Percentiles rank a stretch among this genome's conserved stretches.
Evolutionary conservation across 192 early-diverging fungal genomes (phyloP).

Genomic region (Backusella mclennaniae): DNA sequence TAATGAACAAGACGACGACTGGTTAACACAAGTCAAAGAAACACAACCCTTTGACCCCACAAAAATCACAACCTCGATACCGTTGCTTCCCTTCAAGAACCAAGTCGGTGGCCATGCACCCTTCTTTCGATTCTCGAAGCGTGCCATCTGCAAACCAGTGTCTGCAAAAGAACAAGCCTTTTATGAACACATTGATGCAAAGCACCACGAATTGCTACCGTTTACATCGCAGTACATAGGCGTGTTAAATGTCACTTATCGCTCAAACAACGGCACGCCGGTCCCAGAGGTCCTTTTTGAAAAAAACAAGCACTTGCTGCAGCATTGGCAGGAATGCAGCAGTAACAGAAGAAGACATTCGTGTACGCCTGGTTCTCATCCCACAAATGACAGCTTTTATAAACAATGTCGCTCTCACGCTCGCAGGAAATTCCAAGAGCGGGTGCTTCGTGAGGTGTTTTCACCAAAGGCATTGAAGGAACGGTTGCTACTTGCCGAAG

Average conservation of each 20-base stretch:
- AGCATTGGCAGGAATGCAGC: conserved; percentile 45
- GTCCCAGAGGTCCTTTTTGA: conserved; percentile 82
- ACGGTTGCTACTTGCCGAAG: conserved; percentile 58
- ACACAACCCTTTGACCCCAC: conserved; percentile 30
- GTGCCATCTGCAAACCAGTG: conserved; percentile 94
- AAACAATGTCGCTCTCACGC: background rate
- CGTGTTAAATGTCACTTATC: conserved; percentile 91
- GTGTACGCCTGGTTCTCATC: background rate
- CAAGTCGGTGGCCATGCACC: conserved; percentile 95
- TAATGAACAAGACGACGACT: background rate
- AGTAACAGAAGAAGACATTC: conserved; percentile 21
- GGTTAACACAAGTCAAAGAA: conserved; percentile 1
- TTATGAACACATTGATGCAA: conserved; percentile 83
- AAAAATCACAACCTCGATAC: conserved; percentile 47
- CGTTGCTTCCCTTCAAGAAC: conserved; percentile 73
- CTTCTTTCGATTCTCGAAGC: conserved; percentile 93
- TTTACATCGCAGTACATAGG: conserved; percentile 96
- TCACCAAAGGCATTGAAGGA: conserved; percentile 81
- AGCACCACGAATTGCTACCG: conserved; percentile 76
- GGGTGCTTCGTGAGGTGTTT: conserved; percentile 88
- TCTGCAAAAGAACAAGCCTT: conserved; percentile 79
- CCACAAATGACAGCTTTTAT: background rate
- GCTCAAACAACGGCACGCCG: conserved; percentile 10
- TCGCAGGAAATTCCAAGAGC: conserved; percentile 57
- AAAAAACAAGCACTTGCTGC: conserved; percentile 87